Base-by-base conservation (phyloP, 2,329 filamentous ascomycete species). In the Dactylellina drechsleri region DNA sequence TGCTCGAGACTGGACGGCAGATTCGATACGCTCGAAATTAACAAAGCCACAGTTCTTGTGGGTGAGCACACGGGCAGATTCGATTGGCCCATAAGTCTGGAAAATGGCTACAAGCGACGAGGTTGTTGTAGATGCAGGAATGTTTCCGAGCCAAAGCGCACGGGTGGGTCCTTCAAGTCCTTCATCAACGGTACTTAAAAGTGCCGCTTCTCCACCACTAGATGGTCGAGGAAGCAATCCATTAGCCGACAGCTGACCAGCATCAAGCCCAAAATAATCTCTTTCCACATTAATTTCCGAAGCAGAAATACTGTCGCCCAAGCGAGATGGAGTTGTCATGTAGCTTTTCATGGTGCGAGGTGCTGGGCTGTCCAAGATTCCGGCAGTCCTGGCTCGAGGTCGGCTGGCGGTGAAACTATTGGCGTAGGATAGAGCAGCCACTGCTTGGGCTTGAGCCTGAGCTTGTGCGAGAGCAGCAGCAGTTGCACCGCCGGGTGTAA, bases 41-140 rank as follows among this genome's bases (percentile, higher is more conserved):
- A 99, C 94, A 79, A 99, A 99, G 2, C 94, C 95, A 81, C 95
- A 99, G 83, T 97, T 98, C 86, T 99, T 99, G 85, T 99, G 93
- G 0, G 95, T 98, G 76, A 99, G 85, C 3, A 99, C 95, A 77
- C 95, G 88, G 28, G 92, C 94, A 2, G 94, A 97, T 78, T 95
- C 87, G 77, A 99, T 97, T 2, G 91, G 87, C 8, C 95, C 95
- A 78, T 95, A 96, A n/a, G 90, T 87, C 82, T 92, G 92, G 84
- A 99, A 99, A 84, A 98, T 97, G 77, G 96, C 93, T 68, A 92
- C 92, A 75, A 99, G 84, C 0, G 95, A 98, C 0, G 94, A 96
- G 10, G 95, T 93, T 0, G 95, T 99, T 1, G 95, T 99, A 1
- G 95, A 98, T 3, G 94, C 93, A 12, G 95, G 95, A 72, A 99